Conservation (phyloP, 768 basidiomycete species). For the Boletus sp. region DNA sequence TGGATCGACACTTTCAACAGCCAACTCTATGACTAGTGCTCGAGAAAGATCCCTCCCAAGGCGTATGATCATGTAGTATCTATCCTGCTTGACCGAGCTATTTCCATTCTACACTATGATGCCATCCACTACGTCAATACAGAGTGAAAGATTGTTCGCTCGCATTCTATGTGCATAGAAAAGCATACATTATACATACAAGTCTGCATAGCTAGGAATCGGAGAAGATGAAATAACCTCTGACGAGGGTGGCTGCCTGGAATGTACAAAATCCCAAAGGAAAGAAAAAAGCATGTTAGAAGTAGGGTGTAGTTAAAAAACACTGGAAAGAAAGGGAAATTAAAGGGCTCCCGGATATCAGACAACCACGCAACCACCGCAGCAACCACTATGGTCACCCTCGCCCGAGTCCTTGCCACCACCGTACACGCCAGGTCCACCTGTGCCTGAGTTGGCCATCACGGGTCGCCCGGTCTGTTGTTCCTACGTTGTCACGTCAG, state of each 20-base stretch:
- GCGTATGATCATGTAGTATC: constrained; percentile 12
- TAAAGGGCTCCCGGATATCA: constrained; percentile 23
- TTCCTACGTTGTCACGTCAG: constrained; percentile 44
- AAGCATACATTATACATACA: constrained; percentile 29
- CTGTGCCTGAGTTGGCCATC: constrained; percentile 43
- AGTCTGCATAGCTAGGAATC: constrained; percentile 8
- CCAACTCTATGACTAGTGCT: constrained; percentile 8
- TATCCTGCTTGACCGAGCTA: neutral
- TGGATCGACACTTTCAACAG: neutral
- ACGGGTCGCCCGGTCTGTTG: constrained; percentile 75
- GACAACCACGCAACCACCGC: constrained; percentile 63
- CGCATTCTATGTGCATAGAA: constrained; percentile 3
- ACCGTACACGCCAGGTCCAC: constrained; percentile 49
- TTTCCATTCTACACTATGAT: neutral
- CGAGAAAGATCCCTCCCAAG: constrained; percentile 28
- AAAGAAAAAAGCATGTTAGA: constrained; percentile 7
- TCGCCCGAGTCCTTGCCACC: constrained; percentile 44
- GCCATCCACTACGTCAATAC: neutral
- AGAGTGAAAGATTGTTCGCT: neutral
- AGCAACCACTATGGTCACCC: constrained; percentile 61
- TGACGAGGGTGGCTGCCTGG: constrained; percentile 3
- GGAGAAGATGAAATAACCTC: constrained; percentile 3
- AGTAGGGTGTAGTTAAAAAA: constrained; percentile 9
- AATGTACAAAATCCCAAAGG: constrained; percentile 13
- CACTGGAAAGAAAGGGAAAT: neutral